Percentiles rank a stretch among this genome's conserved stretches.
phyloP scores from a whole-genome alignment of 129 eudicot species.

The Helianthus tuberosus region DNA sequence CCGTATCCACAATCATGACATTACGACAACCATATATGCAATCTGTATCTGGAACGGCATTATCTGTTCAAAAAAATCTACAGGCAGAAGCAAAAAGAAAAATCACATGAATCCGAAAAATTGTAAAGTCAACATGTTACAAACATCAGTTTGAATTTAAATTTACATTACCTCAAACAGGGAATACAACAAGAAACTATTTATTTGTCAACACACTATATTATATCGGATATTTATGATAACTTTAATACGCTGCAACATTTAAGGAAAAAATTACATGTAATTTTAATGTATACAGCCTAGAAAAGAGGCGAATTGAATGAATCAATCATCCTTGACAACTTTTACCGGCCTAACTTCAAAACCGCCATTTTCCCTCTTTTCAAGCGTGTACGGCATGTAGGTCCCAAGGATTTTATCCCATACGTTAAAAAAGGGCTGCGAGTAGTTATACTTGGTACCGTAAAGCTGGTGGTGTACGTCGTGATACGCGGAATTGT shows the following conservation, averaged over 20 bases:
- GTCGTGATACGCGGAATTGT: constrained; percentile 92
- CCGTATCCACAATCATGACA: background rate
- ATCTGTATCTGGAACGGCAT: constrained; percentile 15
- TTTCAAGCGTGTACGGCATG: constrained; percentile 73
- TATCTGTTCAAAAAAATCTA: constrained; percentile 7
- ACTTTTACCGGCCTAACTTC: constrained; percentile 78
- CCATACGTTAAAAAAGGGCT: constrained; percentile 84
- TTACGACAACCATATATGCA: background rate
- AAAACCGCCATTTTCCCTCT: constrained; percentile 68
- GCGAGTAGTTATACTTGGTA: constrained; percentile 77
- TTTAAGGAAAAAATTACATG: constrained; percentile 33
- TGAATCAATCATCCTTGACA: constrained; percentile 56
- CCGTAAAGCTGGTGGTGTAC: constrained; percentile 95
- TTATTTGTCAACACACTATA: constrained; percentile 12
- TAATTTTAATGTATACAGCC: constrained; percentile 15
- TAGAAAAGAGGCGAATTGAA: constrained; percentile 13
- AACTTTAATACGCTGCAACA: constrained; percentile 8
- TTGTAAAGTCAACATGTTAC: constrained; percentile 22
- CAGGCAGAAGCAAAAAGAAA: background rate
- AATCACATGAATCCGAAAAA: background rate
- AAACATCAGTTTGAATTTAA: constrained; percentile 12
- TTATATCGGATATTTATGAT: constrained; percentile 25
- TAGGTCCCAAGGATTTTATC: constrained; percentile 77
- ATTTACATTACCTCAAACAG: constrained; percentile 8
- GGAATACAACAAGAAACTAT: background rate